phyloP scores from a whole-genome alignment of 352 stramenopile species.

The Phytophthora europaea region DNA sequence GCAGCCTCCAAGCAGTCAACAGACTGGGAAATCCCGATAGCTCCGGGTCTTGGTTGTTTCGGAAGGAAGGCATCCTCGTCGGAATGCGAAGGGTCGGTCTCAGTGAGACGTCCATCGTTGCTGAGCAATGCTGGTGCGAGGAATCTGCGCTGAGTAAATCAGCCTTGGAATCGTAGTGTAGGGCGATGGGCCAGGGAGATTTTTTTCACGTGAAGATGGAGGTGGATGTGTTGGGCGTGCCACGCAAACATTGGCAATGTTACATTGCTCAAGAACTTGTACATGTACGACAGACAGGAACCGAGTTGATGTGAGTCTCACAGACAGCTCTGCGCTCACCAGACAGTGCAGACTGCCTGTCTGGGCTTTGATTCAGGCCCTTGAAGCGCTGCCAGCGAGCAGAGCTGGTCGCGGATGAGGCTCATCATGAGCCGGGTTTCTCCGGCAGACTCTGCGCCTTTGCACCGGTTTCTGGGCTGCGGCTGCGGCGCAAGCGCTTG shows the following conservation, averaged over 20 bases:
- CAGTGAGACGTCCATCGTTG: not conserved
- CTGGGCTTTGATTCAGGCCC: not conserved
- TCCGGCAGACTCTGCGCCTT: slow-evolving; percentile 16
- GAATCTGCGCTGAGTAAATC: not conserved
- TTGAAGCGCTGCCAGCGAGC: not conserved
- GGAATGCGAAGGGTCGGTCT: not conserved
- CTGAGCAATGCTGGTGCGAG: not conserved
- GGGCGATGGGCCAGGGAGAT: not conserved
- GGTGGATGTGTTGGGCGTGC: slow-evolving; percentile 13
- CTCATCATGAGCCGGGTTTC: slow-evolving; percentile 32
- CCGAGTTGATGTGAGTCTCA: not conserved
- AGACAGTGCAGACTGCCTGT: not conserved
- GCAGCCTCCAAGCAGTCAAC: not conserved
- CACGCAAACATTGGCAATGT: too few relatives aligned
- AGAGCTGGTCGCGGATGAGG: slow-evolving; percentile 14
- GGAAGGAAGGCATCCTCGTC: not conserved
- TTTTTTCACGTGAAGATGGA: slow-evolving; percentile 25
- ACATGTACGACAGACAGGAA: slow-evolving; percentile 5
- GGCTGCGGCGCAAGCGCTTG: slow-evolving; percentile 20
- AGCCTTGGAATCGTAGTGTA: not conserved
- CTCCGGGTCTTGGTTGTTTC: slow-evolving; percentile 7
- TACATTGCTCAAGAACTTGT: slow-evolving; percentile 1
- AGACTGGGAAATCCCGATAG: not conserved
- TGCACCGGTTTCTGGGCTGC: slow-evolving; percentile 8
- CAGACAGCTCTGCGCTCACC: not conserved